A percentile compares a stretch with the other conserved stretches of the same genome.
phyloP scores from a whole-genome alignment of 495 filamentous ascomycete genomes.

The Apiosordaria backusii region DNA sequence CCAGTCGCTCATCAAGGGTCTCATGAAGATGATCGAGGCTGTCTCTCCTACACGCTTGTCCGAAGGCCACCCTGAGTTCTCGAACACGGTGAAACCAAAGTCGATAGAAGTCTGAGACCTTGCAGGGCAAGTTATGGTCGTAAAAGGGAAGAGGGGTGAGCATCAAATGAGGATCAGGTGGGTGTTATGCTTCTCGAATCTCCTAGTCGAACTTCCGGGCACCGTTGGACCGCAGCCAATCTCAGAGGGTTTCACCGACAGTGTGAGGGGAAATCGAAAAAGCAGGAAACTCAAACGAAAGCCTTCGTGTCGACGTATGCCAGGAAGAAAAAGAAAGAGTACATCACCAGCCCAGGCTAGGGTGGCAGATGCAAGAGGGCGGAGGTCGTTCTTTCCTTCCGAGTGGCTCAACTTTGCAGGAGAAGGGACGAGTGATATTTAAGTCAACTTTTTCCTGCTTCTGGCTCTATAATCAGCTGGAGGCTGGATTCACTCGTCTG shows the following conservation, averaged over 20 bases:
- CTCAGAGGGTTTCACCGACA: background rate
- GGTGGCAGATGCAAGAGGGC: background rate
- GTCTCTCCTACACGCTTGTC: slow-evolving; percentile 1
- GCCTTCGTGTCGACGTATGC: background rate
- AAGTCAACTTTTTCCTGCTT: background rate
- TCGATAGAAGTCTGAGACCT: slow-evolving; percentile 1
- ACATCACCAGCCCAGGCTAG: background rate
- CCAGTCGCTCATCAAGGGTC: background rate
- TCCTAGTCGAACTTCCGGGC: background rate
- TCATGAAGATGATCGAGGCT: background rate
- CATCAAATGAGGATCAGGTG: background rate
- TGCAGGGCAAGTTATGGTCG: background rate
- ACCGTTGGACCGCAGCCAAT: background rate
- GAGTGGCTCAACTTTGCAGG: slow-evolving; percentile 1
- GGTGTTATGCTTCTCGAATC: background rate
- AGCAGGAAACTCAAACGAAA: background rate
- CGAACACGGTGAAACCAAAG: background rate
- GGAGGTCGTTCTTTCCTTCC: background rate
- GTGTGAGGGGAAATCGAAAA: background rate
- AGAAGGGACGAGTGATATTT: background rate
- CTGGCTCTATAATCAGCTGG: background rate
- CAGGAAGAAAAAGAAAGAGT: background rate
- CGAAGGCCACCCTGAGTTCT: background rate
- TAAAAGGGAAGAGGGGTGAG: background rate
- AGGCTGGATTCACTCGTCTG: background rate